Evolutionary conservation across 495 filamentous ascomycete genomes (phyloP).

Genomic region (Cercophora samala): DNA sequence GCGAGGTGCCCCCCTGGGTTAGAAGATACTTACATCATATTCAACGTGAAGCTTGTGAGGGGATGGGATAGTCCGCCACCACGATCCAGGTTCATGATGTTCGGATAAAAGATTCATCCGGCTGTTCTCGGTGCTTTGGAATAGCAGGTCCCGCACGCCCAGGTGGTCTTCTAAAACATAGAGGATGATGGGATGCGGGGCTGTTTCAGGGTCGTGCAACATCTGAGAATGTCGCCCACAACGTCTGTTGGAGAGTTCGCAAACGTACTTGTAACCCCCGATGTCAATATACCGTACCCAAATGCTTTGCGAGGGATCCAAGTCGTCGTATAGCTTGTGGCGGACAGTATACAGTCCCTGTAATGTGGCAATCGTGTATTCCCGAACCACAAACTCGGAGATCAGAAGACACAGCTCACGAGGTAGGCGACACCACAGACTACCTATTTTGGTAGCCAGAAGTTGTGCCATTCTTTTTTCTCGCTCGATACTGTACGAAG

Average conservation of each 20-base stretch:
- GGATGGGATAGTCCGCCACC: background rate
- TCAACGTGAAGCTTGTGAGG: background rate
- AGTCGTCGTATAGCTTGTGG: background rate
- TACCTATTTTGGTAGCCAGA: background rate
- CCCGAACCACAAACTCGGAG: background rate
- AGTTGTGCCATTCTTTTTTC: background rate
- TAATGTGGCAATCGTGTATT: background rate
- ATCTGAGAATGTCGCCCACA: background rate
- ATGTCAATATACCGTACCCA: background rate
- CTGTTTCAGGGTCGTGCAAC: background rate
- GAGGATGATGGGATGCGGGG: background rate
- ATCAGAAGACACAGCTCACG: background rate
- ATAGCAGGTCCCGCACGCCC: constrained; percentile 8
- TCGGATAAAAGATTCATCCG: background rate
- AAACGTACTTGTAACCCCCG: background rate
- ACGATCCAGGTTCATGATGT: background rate
- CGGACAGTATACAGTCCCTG: background rate
- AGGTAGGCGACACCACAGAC: background rate
- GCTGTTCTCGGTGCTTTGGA: background rate
- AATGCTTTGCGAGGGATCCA: background rate
- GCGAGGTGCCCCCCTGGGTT: background rate
- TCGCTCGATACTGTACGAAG: background rate
- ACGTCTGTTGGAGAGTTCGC: background rate
- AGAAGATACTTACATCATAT: background rate
- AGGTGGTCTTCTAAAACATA: constrained; percentile 12